Evolutionary conservation across 805 yeast genomes (phyloP).

Genomic region (Yamadazyma akitaensis): DNA sequence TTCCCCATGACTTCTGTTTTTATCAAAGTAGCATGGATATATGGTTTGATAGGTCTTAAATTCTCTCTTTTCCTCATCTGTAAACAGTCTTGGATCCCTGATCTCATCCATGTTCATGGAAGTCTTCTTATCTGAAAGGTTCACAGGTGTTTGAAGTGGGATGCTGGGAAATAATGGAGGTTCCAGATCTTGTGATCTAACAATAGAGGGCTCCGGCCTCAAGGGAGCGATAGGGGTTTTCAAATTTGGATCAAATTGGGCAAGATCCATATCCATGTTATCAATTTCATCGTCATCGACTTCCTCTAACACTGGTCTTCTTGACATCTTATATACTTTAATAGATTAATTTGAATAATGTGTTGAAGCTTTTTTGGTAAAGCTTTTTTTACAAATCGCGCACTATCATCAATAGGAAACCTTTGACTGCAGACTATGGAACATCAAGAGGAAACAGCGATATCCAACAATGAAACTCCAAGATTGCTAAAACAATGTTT

Average conservation of each 20-base stretch:
- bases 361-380: neutral
- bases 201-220: slow-evolving; percentile 55
- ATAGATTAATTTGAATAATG: neutral
- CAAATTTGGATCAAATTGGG: slow-evolving; percentile 74
- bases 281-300: slow-evolving; percentile 85
- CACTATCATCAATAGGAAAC: neutral
- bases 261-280: slow-evolving; percentile 88
- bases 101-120: slow-evolving; percentile 18
- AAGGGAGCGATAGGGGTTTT: slow-evolving; percentile 69
- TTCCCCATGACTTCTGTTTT: slow-evolving; percentile 64
- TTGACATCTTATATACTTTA: slow-evolving; percentile 18
- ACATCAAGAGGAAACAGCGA: neutral
- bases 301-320: slow-evolving; percentile 71
- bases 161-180: slow-evolving; percentile 21
- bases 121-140: slow-evolving; percentile 9
- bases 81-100: slow-evolving; percentile 33
- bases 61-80: slow-evolving; percentile 58
- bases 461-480: slow-evolving; percentile 15
- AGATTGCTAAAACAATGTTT: slow-evolving; percentile 24
- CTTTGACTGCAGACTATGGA: neutral
- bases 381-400: neutral
- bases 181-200: slow-evolving; percentile 54
- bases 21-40: slow-evolving; percentile 93
- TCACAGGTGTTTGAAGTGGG: slow-evolving; percentile 18
- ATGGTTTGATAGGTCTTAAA: slow-evolving; percentile 67